Conservation (phyloP, 2,329 filamentous ascomycete genomes). For the Fusarium drepaniforme region DNA sequence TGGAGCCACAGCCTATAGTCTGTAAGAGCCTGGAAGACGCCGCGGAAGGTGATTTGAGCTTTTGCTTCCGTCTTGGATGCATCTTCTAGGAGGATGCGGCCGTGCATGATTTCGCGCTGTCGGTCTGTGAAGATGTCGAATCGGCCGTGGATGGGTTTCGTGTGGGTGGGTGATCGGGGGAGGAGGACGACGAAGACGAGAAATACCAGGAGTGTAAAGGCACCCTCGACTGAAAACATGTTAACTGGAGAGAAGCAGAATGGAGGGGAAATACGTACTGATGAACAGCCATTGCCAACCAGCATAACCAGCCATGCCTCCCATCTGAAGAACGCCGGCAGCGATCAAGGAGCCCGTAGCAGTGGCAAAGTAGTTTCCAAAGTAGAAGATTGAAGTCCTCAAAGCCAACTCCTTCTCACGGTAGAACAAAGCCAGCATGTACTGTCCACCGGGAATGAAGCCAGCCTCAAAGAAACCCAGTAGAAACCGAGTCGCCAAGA, state of each 20-base stretch:
- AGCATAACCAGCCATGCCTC: conserved; percentile 19
- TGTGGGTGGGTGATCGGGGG: conserved; percentile 29
- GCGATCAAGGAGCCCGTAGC: conserved; percentile 31
- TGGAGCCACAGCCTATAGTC: conserved; percentile 38
- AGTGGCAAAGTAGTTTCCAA: conserved; percentile 39
- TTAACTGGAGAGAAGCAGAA: accelerated
- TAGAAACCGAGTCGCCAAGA: conserved; percentile 30
- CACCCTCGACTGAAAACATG: conserved; percentile 15
- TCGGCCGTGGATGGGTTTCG: conserved; percentile 23
- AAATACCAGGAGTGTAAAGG: conserved; percentile 33
- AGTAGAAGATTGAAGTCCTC: conserved; percentile 32
- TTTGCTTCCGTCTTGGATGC: conserved; percentile 33
- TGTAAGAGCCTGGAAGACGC: conserved; percentile 2
- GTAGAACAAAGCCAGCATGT: conserved; percentile 34
- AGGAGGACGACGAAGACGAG: conserved; percentile 27
- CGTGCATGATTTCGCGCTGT: conserved; percentile 33
- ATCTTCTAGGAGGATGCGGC: conserved; percentile 34
- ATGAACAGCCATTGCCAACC: conserved; percentile 41
- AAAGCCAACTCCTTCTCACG: conserved; percentile 22
- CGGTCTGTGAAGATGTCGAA: conserved; percentile 35
- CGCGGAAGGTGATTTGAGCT: conserved; percentile 12
- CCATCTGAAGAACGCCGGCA: conserved; percentile 34
- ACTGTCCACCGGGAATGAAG: conserved; percentile 29
- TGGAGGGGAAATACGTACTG: not conserved
- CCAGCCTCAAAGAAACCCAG: conserved; percentile 34